phyloP scores from a whole-genome alignment of 768 basidiomycete species.

The Leucosporidium yakuticum region DNA sequence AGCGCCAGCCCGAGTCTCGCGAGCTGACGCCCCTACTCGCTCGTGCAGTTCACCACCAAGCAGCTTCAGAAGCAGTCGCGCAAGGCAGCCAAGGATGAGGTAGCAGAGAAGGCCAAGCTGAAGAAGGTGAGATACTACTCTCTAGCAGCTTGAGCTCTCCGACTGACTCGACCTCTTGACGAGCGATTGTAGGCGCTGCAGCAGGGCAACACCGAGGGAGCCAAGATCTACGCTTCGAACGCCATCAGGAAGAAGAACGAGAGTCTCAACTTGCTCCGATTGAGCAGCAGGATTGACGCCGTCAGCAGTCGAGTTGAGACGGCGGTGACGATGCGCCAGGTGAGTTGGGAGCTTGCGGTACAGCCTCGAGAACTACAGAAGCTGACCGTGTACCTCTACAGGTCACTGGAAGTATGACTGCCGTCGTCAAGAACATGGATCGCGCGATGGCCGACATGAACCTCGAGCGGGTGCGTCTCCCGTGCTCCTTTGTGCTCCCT shows the following conservation, averaged over 20 bases:
- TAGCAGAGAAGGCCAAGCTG: constrained; percentile 72
- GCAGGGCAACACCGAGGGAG: constrained; percentile 94
- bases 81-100: constrained; percentile 96
- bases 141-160: neutral
- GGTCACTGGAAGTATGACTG: constrained; percentile 93
- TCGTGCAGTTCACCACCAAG: constrained; percentile 88
- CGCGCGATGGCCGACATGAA: constrained; percentile 99
- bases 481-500: neutral
- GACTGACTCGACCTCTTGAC: neutral
- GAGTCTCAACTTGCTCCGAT: constrained; percentile 76
- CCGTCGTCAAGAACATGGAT: constrained; percentile 96
- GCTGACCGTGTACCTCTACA: constrained; percentile 42
- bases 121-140: constrained; percentile 67
- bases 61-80: constrained; percentile 87
- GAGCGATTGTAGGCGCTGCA: constrained; percentile 67
- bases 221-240: constrained; percentile 95
- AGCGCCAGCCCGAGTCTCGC: constrained; percentile 6
- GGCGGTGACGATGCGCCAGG: constrained; percentile 84
- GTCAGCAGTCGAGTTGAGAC: constrained; percentile 96
- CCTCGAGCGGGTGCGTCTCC: constrained; percentile 70
- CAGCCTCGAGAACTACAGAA: neutral
- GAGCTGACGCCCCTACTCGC: neutral
- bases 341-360: constrained; percentile 4
- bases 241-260: constrained; percentile 98
- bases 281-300: constrained; percentile 78